A percentile compares a stretch with the other conserved stretches of the same genome.
Evolutionary conservation across 2,329 filamentous ascomycete genomes (phyloP).

Genomic region (Monilinia fructigena): DNA sequence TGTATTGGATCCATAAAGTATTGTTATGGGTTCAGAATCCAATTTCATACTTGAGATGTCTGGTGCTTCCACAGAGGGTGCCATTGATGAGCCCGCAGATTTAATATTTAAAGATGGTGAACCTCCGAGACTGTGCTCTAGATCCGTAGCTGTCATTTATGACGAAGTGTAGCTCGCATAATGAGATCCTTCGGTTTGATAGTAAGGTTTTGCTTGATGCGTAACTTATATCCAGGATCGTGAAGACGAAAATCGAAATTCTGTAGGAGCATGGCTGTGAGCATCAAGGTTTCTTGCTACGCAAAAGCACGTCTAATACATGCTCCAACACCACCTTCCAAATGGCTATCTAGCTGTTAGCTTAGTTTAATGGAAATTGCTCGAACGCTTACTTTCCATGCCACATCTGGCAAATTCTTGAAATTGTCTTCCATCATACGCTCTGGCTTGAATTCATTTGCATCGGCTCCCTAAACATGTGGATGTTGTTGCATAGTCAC

Average conservation of each 20-base stretch:
- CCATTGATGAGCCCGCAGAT: background rate
- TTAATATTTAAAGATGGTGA: slow-evolving; percentile 16
- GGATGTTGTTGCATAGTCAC: slow-evolving; percentile 60
- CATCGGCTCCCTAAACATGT: slow-evolving; percentile 62
- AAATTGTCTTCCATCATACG: slow-evolving; percentile 71
- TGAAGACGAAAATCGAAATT: slow-evolving; percentile 66
- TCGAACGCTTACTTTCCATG: slow-evolving; percentile 42
- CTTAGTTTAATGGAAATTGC: background rate
- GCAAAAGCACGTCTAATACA: slow-evolving; percentile 75
- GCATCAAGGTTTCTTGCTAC: slow-evolving; percentile 68
- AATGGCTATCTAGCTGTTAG: slow-evolving; percentile 61
- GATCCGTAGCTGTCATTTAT: slow-evolving; percentile 47
- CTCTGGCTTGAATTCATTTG: slow-evolving; percentile 66
- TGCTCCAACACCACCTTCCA: slow-evolving; percentile 66
- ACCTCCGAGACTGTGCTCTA: slow-evolving; percentile 43
- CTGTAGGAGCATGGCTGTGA: slow-evolving; percentile 63
- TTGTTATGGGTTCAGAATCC: slow-evolving; percentile 45
- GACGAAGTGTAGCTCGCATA: slow-evolving; percentile 57
- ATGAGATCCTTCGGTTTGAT: slow-evolving; percentile 63
- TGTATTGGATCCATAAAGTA: slow-evolving; percentile 77
- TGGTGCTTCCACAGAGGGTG: background rate
- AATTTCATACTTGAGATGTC: background rate
- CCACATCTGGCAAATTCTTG: slow-evolving; percentile 53
- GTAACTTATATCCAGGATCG: slow-evolving; percentile 57
- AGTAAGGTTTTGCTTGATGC: slow-evolving; percentile 56